Conservation (phyloP, 345 rosid species). For the Melaleuca quinquenervia region DNA sequence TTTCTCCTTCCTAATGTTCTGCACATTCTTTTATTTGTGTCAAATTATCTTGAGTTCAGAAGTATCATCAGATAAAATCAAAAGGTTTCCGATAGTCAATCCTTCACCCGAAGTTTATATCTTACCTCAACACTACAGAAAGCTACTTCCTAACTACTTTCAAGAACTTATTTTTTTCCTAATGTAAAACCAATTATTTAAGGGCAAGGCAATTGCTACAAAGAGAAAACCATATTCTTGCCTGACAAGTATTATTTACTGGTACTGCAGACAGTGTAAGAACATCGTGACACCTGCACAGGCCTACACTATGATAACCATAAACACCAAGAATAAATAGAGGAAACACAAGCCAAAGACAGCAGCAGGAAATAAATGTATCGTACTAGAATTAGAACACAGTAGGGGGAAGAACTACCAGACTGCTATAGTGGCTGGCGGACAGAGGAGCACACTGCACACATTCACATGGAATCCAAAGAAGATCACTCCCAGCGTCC, state of each 20-base stretch:
- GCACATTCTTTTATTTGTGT: not conserved
- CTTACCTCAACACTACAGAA: not conserved
- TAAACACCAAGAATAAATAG: not conserved
- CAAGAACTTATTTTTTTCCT: not conserved
- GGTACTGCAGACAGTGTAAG: not conserved
- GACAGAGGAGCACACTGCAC: slow-evolving; percentile 68
- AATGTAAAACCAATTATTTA: not conserved
- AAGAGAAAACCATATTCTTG: not conserved
- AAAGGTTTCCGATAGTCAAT: not conserved
- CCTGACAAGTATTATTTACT: not conserved
- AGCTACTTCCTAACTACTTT: not conserved
- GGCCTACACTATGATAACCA: not conserved
- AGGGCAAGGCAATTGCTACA: not conserved
- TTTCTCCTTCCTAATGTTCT: not conserved
- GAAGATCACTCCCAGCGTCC: slow-evolving; percentile 75
- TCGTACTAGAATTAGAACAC: not conserved
- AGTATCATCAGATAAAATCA: not conserved
- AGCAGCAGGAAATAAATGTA: not conserved
- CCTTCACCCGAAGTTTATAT: not conserved
- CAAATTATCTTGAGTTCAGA: not conserved
- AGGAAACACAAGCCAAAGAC: not conserved
- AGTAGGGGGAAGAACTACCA: slow-evolving; percentile 33
- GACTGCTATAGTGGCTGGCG: slow-evolving; percentile 42
- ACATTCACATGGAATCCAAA: slow-evolving; percentile 90
- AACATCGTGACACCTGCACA: not conserved